Evolutionary conservation across 495 filamentous ascomycete species (phyloP).

Genomic region (Tetracladium marchalianum): DNA sequence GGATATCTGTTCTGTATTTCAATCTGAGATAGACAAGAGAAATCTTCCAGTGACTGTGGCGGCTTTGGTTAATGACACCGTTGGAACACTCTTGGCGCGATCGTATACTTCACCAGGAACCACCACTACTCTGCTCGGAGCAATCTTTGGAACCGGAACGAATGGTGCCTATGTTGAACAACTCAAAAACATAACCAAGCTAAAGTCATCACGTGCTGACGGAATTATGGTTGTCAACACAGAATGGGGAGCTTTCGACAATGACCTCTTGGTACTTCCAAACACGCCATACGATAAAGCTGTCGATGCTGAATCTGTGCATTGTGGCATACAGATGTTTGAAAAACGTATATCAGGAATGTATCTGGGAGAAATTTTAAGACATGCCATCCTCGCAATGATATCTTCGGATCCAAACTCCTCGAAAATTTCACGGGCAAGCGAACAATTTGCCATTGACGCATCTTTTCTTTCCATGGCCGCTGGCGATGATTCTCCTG

Average conservation of each 20-base stretch:
- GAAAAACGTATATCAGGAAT: slow-evolving; percentile 96
- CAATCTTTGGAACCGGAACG: slow-evolving; percentile 87
- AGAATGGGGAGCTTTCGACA: slow-evolving; percentile 97
- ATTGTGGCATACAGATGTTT: slow-evolving; percentile 94
- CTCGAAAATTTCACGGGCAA: slow-evolving; percentile 48
- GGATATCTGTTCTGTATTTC: slow-evolving; percentile 83
- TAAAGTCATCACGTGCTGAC: slow-evolving; percentile 55
- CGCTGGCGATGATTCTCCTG: slow-evolving; percentile 57
- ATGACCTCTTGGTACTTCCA: slow-evolving; percentile 73
- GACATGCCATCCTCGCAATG: slow-evolving; percentile 58
- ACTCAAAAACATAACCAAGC: slow-evolving; percentile 53
- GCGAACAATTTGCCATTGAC: slow-evolving; percentile 76
- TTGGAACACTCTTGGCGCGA: slow-evolving; percentile 94
- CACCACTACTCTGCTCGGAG: slow-evolving; percentile 72
- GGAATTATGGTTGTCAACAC: slow-evolving; percentile 90
- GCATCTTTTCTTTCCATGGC: slow-evolving; percentile 72
- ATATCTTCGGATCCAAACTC: slow-evolving; percentile 53
- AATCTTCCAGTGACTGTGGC: slow-evolving; percentile 81
- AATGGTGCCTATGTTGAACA: slow-evolving; percentile 87
- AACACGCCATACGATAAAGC: slow-evolving; percentile 70
- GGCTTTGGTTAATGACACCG: slow-evolving; percentile 91
- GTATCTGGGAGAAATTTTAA: slow-evolving; percentile 90
- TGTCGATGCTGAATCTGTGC: slow-evolving; percentile 68
- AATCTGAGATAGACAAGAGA: slow-evolving; percentile 76
- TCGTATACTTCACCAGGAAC: slow-evolving; percentile 85